Percentiles rank a stretch among this genome's conserved stretches.
Conservation (phyloP, 2,329 filamentous ascomycete species). For the Cladosporium oxysporum region DNA sequence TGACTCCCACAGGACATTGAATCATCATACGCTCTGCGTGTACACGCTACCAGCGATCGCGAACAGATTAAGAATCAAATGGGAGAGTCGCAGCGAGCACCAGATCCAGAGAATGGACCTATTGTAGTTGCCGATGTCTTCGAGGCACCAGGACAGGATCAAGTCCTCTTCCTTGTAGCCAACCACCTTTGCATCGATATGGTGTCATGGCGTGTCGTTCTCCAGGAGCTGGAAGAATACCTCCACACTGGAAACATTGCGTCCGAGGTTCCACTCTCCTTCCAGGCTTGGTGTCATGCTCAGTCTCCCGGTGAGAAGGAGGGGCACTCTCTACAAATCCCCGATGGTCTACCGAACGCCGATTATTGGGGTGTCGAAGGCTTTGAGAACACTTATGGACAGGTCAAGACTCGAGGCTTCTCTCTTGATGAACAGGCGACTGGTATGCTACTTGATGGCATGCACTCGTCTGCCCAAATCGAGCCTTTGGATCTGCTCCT, state of each 20-base stretch:
- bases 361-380: slow-evolving; percentile 16
- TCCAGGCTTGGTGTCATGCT: slow-evolving; percentile 16
- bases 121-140: slow-evolving; percentile 17
- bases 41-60: slow-evolving; percentile 15
- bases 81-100: slow-evolving; percentile 14
- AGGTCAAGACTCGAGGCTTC: slow-evolving; percentile 18
- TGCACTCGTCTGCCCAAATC: slow-evolving; percentile 2
- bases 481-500: slow-evolving; percentile 18
- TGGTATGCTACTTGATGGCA: background rate
- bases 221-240: slow-evolving; percentile 15
- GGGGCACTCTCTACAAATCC: background rate
- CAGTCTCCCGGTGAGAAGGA: slow-evolving; percentile 12
- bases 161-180: slow-evolving; percentile 15
- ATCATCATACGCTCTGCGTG: background rate
- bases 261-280: slow-evolving; percentile 13
- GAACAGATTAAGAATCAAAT: slow-evolving; percentile 12
- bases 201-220: slow-evolving; percentile 17
- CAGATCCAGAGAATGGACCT: slow-evolving; percentile 13
- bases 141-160: slow-evolving; percentile 13
- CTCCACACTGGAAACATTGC: slow-evolving; percentile 12
- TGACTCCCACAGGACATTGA: background rate
- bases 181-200: slow-evolving; percentile 19
- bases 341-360: slow-evolving; percentile 13
- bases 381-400: slow-evolving; percentile 17
- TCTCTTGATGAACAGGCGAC: slow-evolving; percentile 12